A percentile compares a stretch with the other conserved stretches of the same genome.
These are phyloP conservation scores for Penicillium dipodomyicola DNA, from an alignment of 495 filamentous ascomycete species.

Conservation along the genomic window DNA sequence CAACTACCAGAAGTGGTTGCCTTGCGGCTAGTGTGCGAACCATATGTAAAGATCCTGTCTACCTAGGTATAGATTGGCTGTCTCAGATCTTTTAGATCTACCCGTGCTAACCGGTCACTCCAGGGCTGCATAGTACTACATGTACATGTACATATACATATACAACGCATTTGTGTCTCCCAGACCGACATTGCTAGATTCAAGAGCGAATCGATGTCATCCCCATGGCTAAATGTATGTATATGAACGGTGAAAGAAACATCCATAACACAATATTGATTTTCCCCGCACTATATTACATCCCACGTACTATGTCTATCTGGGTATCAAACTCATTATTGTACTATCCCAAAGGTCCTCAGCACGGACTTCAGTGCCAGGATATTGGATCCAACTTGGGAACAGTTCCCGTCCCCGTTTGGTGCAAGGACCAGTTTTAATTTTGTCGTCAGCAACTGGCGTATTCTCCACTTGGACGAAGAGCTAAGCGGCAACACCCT, in stretches of 20 bases:
- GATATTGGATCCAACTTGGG: not conserved
- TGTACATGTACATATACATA: not conserved
- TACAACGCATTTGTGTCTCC: not conserved
- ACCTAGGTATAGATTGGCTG: slow-evolving; percentile 3
- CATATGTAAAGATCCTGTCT: not conserved
- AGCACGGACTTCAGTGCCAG: not conserved
- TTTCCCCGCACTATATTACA: not conserved
- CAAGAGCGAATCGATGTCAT: not conserved
- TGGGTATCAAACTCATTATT: not conserved
- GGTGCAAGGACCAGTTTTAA: not conserved
- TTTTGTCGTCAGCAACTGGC: not conserved
- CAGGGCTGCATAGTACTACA: not conserved
- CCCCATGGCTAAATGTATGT: not conserved
- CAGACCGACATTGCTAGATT: not conserved
- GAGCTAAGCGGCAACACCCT: not conserved
- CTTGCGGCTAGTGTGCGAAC: slow-evolving; percentile 5
- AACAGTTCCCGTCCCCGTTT: not conserved
- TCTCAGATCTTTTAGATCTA: not conserved
- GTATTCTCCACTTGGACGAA: not conserved
- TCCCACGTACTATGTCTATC: not conserved
- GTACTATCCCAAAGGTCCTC: not conserved
- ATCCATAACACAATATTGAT: not conserved
- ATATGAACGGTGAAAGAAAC: not conserved
- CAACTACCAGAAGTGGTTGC: not conserved
- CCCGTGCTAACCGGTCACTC: not conserved